phyloP scores from a whole-genome alignment of 2,329 filamentous ascomycete genomes.

The Cladosporium sphaerospermum region DNA sequence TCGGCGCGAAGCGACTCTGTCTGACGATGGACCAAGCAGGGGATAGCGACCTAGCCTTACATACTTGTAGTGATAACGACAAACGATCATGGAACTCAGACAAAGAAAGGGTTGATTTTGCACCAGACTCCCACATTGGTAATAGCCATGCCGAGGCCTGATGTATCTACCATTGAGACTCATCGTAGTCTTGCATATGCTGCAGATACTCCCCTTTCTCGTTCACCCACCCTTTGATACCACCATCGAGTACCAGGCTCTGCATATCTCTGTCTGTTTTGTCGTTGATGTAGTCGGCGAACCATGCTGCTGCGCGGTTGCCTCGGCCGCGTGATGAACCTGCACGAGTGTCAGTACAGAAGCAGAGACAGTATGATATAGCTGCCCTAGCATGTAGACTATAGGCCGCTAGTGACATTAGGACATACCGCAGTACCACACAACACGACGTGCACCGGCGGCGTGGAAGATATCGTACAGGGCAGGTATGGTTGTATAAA shows the following conservation, averaged over 20 bases:
- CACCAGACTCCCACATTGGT: not conserved
- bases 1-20: not conserved
- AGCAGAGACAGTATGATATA: not conserved
- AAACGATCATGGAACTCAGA: not conserved
- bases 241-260: conserved; percentile 46
- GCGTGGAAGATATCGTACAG: conserved; percentile 47
- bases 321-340: conserved; percentile 52
- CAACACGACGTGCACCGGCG: conserved; percentile 43
- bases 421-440: conserved; percentile 52
- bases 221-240: conserved; percentile 50
- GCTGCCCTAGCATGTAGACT: not conserved
- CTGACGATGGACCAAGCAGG: not conserved
- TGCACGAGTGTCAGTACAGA: conserved; percentile 22
- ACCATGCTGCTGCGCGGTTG: conserved; percentile 50
- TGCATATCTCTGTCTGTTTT: conserved; percentile 37
- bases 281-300: conserved; percentile 46
- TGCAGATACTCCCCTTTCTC: conserved; percentile 44
- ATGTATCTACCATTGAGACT: conserved; percentile 1
- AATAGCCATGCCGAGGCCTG: not conserved
- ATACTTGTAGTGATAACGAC: not conserved
- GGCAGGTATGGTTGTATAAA: conserved; percentile 46
- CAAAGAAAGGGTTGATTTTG: not conserved
- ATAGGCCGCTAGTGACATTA: not conserved
- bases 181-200: conserved; percentile 46
- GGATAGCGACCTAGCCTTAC: not conserved